Evolutionary conservation across 257 asterid species (phyloP), one percentile per base, ranked within the genome.

Genomic region (Vinca minor): DNA sequence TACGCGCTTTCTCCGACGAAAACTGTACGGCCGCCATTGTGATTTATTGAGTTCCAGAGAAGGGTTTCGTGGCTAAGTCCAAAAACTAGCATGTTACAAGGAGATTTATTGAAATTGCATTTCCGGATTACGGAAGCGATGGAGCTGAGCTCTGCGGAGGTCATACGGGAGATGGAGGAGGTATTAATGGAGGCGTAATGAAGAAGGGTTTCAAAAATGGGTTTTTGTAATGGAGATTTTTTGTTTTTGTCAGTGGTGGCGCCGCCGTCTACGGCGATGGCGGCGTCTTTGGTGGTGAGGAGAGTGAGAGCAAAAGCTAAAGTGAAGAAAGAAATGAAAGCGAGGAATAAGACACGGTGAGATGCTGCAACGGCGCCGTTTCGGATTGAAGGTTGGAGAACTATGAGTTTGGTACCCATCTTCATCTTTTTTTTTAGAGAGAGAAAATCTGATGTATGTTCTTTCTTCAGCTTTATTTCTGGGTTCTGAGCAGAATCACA

Each of bases 31-130:
- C n/a, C n/a, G 1, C 98, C 98, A 26, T 81, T 73, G 64, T 73
- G 81, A 78, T 91, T 88, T 49, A 91, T 83, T 0, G 94, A 71
- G 68, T 63, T 71, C 98, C 96, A 91, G 25, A 91, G 84, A 11
- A 88, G 80, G 32, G 92, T 83, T 62, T 91, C 98, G 74, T 86
- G 95, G 3, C 79, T 80, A 17, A 91, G 67, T 4, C 96, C 96
- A 74, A 91, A 88, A 0, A 86, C 84, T n/a, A 91, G 96, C 55
- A 91, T 25, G 69, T 86, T 86, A 64, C 98, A 91, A 0, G 87
- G 87, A 13, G 77, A 36, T 0, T 10, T 2, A 25, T 58, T 38
- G 10, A 53, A 13, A 65, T 76, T 67, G 82, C 95, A 88, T 13
- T 76, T 74, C 20, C 84, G 92, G 76, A 91, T 82, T 21, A 81